A percentile compares a stretch with the other conserved stretches of the same genome.
These are phyloP conservation scores for Coelastrella sp. DNA, from an alignment of 139 green algal species.

Conservation along the genomic window DNA sequence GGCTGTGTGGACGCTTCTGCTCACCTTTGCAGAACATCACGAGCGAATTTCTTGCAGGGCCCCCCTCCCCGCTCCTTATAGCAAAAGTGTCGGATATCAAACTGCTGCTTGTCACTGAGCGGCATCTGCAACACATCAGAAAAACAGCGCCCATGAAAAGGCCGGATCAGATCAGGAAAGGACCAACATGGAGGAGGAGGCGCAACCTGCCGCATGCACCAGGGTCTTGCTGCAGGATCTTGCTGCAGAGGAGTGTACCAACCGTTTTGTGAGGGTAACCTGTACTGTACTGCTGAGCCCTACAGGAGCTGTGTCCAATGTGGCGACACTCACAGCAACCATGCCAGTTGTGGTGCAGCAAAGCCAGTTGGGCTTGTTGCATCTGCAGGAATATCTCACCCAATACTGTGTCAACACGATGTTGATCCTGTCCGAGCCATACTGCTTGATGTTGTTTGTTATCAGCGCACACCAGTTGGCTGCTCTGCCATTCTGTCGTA, in stretches of 20 bases:
- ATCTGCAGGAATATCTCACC: not conserved
- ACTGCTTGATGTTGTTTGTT: slow-evolving; percentile 35
- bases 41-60: slow-evolving; percentile 17
- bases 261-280: no score
- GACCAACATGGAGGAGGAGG: no score
- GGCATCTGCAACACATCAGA: slow-evolving; percentile 16
- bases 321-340: not conserved
- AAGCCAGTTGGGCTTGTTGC: not conserved
- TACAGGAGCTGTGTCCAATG: no score
- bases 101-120: not conserved
- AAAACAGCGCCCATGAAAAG: not conserved
- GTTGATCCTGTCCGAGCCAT: slow-evolving; percentile 23
- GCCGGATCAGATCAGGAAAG: no score
- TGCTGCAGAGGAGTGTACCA: no score
- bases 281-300: no score
- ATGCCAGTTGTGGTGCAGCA: not conserved
- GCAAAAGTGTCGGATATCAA: slow-evolving; percentile 35
- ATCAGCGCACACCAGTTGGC: slow-evolving; percentile 34
- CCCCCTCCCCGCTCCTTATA: slow-evolving; percentile 25
- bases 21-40: not conserved
- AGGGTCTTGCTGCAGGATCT: no score
- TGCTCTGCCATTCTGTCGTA: slow-evolving; percentile 4
- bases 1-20: not conserved
- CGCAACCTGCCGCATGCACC: no score
- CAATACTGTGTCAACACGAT: slow-evolving; percentile 17